These are phyloP conservation scores for Mycena amicta DNA, from an alignment of 768 basidiomycete species.

Conservation along the genomic window DNA sequence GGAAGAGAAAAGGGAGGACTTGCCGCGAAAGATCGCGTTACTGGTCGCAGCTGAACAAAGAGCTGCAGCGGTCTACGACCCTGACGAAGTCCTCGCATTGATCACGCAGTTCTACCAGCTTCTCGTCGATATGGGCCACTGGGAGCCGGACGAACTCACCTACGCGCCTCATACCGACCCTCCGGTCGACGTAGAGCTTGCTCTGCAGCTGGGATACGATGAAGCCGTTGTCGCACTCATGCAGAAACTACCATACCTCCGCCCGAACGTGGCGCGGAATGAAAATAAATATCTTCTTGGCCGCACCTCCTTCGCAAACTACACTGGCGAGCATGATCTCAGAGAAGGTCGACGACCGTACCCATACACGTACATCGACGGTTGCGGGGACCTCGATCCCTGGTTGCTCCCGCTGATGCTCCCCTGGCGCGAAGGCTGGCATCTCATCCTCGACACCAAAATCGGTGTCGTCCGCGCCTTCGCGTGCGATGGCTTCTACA, in stretches of 20 bases:
- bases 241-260: slow-evolving; percentile 8
- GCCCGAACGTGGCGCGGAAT: not conserved
- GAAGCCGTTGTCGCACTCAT: slow-evolving; percentile 8
- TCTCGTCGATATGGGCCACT: slow-evolving; percentile 13
- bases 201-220: slow-evolving; percentile 10
- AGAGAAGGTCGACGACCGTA: slow-evolving; percentile 7
- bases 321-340: slow-evolving; percentile 1
- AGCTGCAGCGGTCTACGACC: slow-evolving; percentile 5
- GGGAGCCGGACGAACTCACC: slow-evolving; percentile 6
- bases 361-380: slow-evolving; percentile 6
- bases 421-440: slow-evolving; percentile 8
- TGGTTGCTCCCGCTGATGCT: slow-evolving; percentile 16
- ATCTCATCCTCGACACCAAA: slow-evolving; percentile 17
- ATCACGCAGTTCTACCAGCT: slow-evolving; percentile 14
- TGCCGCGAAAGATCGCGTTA: slow-evolving; percentile 1
- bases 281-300: not conserved
- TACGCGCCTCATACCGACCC: slow-evolving; percentile 11
- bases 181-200: slow-evolving; percentile 5
- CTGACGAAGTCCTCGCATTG: slow-evolving; percentile 7
- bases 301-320: slow-evolving; percentile 8
- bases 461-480: slow-evolving; percentile 13
- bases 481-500: not conserved
- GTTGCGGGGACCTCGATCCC: slow-evolving; percentile 9
- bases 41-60: slow-evolving; percentile 12
- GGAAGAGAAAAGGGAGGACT: slow-evolving; percentile 4